Conservation (phyloP, 108 stramenopile genomes). For the Aurantiochytrium sp. region DNA sequence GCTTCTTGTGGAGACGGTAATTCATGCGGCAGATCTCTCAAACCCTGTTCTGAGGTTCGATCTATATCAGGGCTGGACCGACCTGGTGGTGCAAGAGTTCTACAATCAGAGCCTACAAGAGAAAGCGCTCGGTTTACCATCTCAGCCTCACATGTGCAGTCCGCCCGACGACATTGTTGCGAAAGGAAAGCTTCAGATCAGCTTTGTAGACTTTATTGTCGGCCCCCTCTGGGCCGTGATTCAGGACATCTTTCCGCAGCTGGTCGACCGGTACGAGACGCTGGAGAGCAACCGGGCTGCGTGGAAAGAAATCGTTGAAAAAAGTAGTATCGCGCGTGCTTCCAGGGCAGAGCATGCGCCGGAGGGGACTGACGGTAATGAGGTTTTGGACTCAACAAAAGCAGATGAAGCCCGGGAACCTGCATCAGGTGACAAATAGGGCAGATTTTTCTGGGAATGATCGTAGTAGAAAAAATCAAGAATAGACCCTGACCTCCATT, state of each 20-base stretch:
- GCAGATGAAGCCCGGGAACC: too few relatives aligned
- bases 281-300: neutral
- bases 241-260: slow-evolving; percentile 23
- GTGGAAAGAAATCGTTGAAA: neutral
- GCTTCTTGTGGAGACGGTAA: neutral
- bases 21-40: neutral
- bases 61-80: slow-evolving; percentile 55
- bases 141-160: slow-evolving; percentile 61
- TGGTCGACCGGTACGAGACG: neutral
- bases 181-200: slow-evolving; percentile 60
- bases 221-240: slow-evolving; percentile 53
- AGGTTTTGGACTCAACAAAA: neutral
- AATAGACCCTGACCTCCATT: too few relatives aligned
- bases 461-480: too few relatives aligned
- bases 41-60: neutral
- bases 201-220: slow-evolving; percentile 70
- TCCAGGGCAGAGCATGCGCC: neutral
- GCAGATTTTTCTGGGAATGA: too few relatives aligned
- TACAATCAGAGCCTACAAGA: slow-evolving; percentile 69
- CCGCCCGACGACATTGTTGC: slow-evolving; percentile 27
- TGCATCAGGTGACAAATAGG: too few relatives aligned
- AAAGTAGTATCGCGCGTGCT: neutral
- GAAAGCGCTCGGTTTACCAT: slow-evolving; percentile 45
- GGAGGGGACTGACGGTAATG: neutral
- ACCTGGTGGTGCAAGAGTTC: slow-evolving; percentile 58